Base-by-base conservation (phyloP, 257 asterid genomes). In the Thymus mandschuricus region DNA sequence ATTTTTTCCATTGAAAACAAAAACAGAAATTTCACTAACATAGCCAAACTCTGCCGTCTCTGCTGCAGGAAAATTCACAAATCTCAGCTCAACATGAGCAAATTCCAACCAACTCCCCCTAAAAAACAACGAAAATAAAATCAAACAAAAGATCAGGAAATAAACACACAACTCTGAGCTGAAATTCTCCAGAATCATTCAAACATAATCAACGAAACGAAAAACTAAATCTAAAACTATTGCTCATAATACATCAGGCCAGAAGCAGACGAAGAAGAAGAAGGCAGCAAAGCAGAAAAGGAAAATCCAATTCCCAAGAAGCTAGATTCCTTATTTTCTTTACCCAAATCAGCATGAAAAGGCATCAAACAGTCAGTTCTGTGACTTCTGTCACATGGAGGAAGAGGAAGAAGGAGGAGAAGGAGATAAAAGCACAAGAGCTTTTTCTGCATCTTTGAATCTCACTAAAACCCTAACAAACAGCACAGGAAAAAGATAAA, bases 341-440 rank as follows among this genome's bases (percentile, higher is more conserved):
- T 78, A 78, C 83, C 81, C 7, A 70, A 73, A 63, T 68, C 45
- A 60, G 75, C 78, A 38, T 52, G n/a, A 48, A 44, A 66, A 74
- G 49, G 48, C 63, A 59, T 43, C 70, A 56, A 44, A 71, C 64
- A 33, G 35, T 38, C 52, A 28, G 48, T 45, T 49, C 27, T 8
- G 66, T 12, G 40, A 67, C 52, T 45, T 49, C 27, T 8, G 66
- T 12, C 46, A 67, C 52, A 69, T 6, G 41, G 34, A 70, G 59
- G 71, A 68, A 38, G 45, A 5, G 21, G 21, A 21, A 21, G 41
- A 30, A 70, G 59, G 45, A 5, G 34, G 45, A 5, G 34, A 70
- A 64, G 71, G 64, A 38, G 45, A 5, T 58, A 60, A 74, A 73
- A 71, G 75, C 54, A 48, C 44, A 49, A 34, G 62, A 50, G 35